phyloP scores from a whole-genome alignment of 2,329 filamentous ascomycete species.

The Fusarium ambrosium region DNA sequence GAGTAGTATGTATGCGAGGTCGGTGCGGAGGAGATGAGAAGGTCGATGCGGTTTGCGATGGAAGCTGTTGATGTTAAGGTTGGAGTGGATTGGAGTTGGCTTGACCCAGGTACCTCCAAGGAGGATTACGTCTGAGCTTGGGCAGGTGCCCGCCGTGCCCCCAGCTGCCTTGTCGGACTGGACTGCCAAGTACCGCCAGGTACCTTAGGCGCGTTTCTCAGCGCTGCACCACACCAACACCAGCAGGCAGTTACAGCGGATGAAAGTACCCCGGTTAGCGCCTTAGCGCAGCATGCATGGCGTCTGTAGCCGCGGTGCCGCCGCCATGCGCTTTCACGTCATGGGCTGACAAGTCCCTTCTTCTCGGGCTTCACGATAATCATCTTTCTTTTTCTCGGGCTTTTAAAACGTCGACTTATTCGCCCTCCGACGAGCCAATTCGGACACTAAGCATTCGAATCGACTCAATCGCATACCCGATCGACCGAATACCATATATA shows the following conservation, averaged over 20 bases:
- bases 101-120: constrained; percentile 31
- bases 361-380: constrained; percentile 25
- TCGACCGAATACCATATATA: background rate
- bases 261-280: background rate
- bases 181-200: background rate
- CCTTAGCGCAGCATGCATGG: constrained; percentile 31
- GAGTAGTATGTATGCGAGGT: background rate
- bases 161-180: constrained; percentile 29
- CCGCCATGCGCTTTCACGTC: constrained; percentile 36
- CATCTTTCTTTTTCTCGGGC: background rate
- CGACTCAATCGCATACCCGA: too few relatives aligned
- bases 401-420: background rate
- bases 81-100: constrained; percentile 34
- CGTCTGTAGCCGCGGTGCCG: constrained; percentile 26
- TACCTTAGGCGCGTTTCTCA: background rate
- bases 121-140: constrained; percentile 44
- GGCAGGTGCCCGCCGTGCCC: constrained; percentile 18
- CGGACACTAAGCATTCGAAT: fast-evolving
- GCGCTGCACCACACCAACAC: background rate
- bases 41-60: constrained; percentile 14
- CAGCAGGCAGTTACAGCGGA: constrained; percentile 4
- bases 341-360: constrained; percentile 27
- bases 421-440: background rate
- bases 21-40: background rate
- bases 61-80: constrained; percentile 23